These are phyloP conservation scores for Odontarrhena argentea DNA, from an alignment of 345 rosid species.

Conservation along the genomic window DNA sequence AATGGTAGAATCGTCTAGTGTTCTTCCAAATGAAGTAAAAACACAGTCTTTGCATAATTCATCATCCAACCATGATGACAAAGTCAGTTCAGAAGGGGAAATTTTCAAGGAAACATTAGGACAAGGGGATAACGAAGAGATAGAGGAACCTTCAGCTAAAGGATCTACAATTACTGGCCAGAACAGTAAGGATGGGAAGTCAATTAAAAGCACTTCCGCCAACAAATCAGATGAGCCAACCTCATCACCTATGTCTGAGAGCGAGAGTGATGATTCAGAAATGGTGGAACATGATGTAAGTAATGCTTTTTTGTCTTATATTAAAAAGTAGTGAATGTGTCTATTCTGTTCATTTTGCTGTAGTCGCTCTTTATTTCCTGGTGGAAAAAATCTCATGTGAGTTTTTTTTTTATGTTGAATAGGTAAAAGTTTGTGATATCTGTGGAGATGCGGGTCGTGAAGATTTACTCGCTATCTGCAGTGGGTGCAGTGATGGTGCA, in stretches of 20 bases:
- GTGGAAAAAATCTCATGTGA: neutral
- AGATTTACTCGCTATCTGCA: slow-evolving; percentile 91
- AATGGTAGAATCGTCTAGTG: slow-evolving; percentile 36
- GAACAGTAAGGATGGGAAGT: slow-evolving; percentile 48
- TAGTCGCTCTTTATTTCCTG: neutral
- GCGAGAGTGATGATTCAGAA: slow-evolving; percentile 80
- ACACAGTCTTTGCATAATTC: slow-evolving; percentile 32
- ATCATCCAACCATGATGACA: slow-evolving; percentile 29
- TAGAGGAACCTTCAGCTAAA: slow-evolving; percentile 39
- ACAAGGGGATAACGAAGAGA: slow-evolving; percentile 39
- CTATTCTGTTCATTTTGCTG: slow-evolving; percentile 10
- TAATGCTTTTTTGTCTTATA: slow-evolving; percentile 33
- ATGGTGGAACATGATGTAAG: slow-evolving; percentile 90
- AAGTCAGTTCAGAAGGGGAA: slow-evolving; percentile 25
- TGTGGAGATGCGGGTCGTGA: slow-evolving; percentile 99
- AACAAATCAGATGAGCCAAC: slow-evolving; percentile 47
- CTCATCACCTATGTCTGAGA: slow-evolving; percentile 49
- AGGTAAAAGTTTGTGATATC: slow-evolving; percentile 99
- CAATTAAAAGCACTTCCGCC: slow-evolving; percentile 41
- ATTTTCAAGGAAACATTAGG: slow-evolving; percentile 42
- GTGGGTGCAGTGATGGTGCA: slow-evolving; percentile 94
- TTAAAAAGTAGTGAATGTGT: neutral
- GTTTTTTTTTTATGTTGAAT: slow-evolving; percentile 39
- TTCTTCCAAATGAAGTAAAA: slow-evolving; percentile 31
- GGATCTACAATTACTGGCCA: slow-evolving; percentile 39